Base-by-base conservation (phyloP, 345 rosid genomes). In the Sisymbrium altissimum region DNA sequence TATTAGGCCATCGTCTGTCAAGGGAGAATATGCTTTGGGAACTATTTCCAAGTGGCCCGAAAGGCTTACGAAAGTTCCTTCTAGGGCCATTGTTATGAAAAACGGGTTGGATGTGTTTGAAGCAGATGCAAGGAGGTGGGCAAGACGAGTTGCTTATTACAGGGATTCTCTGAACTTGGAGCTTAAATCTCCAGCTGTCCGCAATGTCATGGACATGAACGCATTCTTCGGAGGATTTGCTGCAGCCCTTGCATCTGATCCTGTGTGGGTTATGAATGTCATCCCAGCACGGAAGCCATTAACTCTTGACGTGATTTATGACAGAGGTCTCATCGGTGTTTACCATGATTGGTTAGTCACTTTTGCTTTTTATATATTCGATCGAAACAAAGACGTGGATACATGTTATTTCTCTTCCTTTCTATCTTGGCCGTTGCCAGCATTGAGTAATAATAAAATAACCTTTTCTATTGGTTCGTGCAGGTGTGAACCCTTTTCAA, bases 401-500 rank as follows among this genome's bases (percentile, higher is more conserved):
- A 61, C 8, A 11, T 68, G 1, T n/a, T 68, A 23, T 23, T 10
- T 61, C 23, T 52, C 17, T 66, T 44, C 48, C 52, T 73, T 21
- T 18, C 17, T 46, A 4, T 57, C 56, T 40, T 72, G 33, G 30
- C 63, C 44, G 3, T 71, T 17, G 43, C 61, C 9, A 48, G 49
- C 43, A 30, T 48, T 0, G 4, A 33, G 57, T 64, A 54, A 64
- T n/a, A 25, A 33, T n/a, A 18, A 29, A n/a, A 14, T 25, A 13
- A 10, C 11, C 2, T 73, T 11, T 38, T n/a, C 5, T 33, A 68
- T 70, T 84, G 35, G 23, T 81, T 79, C 38, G 66, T 61, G 75
- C 71, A 95, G 99, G 99, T 95, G 99, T 76, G 99, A 95, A 59
- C 96, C 99, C 13, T 95, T 92, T 86, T 95, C 99, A 72, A 95